A percentile compares a stretch with the other conserved stretches of the same genome.
Evolutionary conservation across 2,329 filamentous ascomycete species (phyloP).

Genomic region (Hyphodiscus sp.): DNA sequence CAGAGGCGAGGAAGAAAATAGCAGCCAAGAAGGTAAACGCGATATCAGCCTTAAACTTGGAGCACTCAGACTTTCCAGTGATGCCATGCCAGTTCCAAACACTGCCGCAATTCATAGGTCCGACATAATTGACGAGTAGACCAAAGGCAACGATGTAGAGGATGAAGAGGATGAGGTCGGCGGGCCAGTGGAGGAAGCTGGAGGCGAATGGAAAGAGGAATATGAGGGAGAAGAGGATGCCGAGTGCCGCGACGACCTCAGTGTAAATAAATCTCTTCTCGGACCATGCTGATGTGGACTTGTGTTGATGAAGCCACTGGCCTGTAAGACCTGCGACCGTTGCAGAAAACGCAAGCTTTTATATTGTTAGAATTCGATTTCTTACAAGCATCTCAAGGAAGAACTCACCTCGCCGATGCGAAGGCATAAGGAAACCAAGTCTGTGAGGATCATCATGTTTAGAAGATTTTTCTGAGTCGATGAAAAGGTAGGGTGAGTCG

Average conservation of each 20-base stretch:
- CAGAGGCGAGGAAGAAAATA: constrained; percentile 20
- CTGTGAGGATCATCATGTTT: constrained; percentile 17
- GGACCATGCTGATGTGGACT: constrained; percentile 36
- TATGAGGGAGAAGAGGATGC: constrained; percentile 61
- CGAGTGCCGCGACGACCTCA: constrained; percentile 57
- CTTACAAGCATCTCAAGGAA: background rate
- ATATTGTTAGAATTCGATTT: constrained; percentile 29
- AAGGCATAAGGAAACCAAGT: constrained; percentile 19
- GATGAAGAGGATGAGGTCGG: constrained; percentile 62
- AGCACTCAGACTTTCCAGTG: constrained; percentile 67
- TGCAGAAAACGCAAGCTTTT: constrained; percentile 62
- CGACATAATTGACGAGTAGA: constrained; percentile 49
- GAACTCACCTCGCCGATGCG: constrained; percentile 25
- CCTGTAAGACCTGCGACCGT: constrained; percentile 67
- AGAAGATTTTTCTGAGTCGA: background rate
- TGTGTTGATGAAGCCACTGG: constrained; percentile 50
- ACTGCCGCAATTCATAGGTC: constrained; percentile 75
- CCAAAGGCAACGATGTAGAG: constrained; percentile 52
- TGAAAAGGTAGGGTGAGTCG: background rate
- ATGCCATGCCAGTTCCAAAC: constrained; percentile 79
- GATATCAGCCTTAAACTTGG: constrained; percentile 57
- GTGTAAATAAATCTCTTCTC: constrained; percentile 40
- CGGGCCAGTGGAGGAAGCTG: constrained; percentile 63
- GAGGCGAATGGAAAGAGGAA: constrained; percentile 67
- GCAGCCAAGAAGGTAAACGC: constrained; percentile 22